Base-by-base conservation (phyloP, 1,284 basidiomycete genomes). In the Farysia itapuensis region DNA sequence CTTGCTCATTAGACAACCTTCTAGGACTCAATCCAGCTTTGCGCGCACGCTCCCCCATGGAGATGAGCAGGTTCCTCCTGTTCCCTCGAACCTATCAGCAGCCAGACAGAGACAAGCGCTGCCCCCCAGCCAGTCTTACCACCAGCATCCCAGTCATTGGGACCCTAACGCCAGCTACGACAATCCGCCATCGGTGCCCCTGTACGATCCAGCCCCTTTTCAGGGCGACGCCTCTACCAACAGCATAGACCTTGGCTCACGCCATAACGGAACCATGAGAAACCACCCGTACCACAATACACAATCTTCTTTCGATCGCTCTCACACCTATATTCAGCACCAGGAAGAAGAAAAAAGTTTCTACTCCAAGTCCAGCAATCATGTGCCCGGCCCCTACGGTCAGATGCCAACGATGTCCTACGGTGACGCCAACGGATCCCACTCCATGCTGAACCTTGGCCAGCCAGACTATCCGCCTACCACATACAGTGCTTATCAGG, bases 281-380 rank as follows among this genome's bases (percentile, higher is more conserved):
- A 38, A 48, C 35, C 51, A 48, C 20, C 46, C 50, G 12, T 60
- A 60, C 43, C 43, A 36, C 28, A 43, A 37, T 21, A 25, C 50
- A 9, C 31, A 33, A n/a, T 36, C 46, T 13, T 30, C 46, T 24
- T 60, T 54, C 22, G 39, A 49, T 19, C 57, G 50, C 24, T 54
- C 50, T 24, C 36, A 49, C 12, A 53, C 46, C 46, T 54, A 47
- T 22, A 48, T 46, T 32, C 33, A 47, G 16, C 31, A 35, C 2
- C 31, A 45, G 18, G 57, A 60, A 20, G 57, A 60, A 22, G 57
- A 60, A 15, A 60, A 60, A 47, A 60, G 57, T 39, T 20, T 54
- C 34, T 54, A 60, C 40, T 60, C 57, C 37, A 54, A 54, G 24
- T 26, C 34, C 37, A 51, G 47, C 47, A 43, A 42, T 18, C 48